Evolutionary conservation across 148 eudicot genomes (phyloP).

Genomic region (Tetragonia tetragonoides): DNA sequence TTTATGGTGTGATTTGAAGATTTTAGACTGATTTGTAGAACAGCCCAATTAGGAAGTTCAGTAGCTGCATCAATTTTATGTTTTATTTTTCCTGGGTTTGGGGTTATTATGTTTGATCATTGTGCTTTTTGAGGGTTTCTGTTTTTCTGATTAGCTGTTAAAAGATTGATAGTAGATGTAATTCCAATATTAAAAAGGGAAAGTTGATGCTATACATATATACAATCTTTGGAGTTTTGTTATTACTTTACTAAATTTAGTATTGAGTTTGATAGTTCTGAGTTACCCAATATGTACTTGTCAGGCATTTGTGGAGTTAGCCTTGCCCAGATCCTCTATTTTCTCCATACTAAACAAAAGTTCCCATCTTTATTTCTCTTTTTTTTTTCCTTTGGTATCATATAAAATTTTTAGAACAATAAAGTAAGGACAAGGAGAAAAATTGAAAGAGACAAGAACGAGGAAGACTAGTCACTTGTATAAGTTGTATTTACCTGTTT

Average conservation of each 20-base stretch:
- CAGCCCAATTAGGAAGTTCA: background rate
- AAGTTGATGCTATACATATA: background rate
- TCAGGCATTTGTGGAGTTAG: background rate
- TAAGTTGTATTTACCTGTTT: too few relatives aligned
- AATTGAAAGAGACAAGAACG: background rate
- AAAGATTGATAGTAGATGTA: background rate
- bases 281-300: too few relatives aligned
- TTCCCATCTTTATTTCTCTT: background rate
- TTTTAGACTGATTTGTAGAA: background rate
- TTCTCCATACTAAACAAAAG: background rate
- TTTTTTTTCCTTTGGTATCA: too few relatives aligned
- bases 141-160: background rate
- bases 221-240: background rate
- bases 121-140: background rate
- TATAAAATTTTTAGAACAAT: too few relatives aligned
- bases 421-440: background rate
- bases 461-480: background rate
- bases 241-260: too few relatives aligned
- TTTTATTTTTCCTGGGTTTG: background rate
- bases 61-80: background rate
- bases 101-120: background rate
- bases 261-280: too few relatives aligned
- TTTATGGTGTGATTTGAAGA: background rate
- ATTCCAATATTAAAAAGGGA: background rate
- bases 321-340: background rate